Evolutionary conservation across 2,329 filamentous ascomycete genomes (phyloP).

Genomic region (Alternaria conjuncta): DNA sequence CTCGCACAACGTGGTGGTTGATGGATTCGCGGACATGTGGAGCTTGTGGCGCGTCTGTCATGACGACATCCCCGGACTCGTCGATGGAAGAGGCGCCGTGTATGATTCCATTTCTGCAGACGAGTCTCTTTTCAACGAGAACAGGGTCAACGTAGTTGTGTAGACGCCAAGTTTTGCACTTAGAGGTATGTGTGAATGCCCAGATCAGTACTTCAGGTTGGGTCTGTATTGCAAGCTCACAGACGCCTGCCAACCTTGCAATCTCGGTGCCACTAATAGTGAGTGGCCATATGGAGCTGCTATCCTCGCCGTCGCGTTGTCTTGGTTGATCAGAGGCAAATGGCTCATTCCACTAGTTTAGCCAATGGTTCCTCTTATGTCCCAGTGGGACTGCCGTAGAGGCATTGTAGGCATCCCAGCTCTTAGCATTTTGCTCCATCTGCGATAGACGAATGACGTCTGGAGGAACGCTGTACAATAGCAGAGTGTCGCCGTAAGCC

Average conservation of each 20-base stretch:
- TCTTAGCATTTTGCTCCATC: conserved; percentile 32
- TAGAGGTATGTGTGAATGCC: conserved; percentile 56
- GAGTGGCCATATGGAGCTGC: conserved; percentile 54
- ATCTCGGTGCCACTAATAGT: conserved; percentile 59
- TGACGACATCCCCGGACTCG: conserved; percentile 18
- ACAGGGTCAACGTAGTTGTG: conserved; percentile 31
- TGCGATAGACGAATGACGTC: conserved; percentile 52
- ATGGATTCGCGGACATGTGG: background rate
- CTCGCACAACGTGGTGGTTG: background rate
- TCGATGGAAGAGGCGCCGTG: conserved; percentile 19
- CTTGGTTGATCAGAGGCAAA: background rate
- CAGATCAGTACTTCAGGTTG: conserved; percentile 57
- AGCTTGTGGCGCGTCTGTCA: conserved; percentile 11
- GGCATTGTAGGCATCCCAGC: conserved; percentile 21
- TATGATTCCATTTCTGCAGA: conserved; percentile 37
- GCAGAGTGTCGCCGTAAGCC: conserved; percentile 60
- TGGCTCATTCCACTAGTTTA: conserved; percentile 38
- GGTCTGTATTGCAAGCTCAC: conserved; percentile 60
- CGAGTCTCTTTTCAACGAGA: conserved; percentile 9
- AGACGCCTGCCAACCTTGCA: conserved; percentile 53
- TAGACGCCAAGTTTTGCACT: conserved; percentile 57
- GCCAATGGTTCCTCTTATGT: conserved; percentile 35
- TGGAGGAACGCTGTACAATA: conserved; percentile 67
- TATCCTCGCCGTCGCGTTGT: background rate
- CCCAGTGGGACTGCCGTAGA: conserved; percentile 15